These are phyloP conservation scores for Pythium rishiriense DNA, from an alignment of 352 stramenopile genomes.

Conservation along the genomic window DNA sequence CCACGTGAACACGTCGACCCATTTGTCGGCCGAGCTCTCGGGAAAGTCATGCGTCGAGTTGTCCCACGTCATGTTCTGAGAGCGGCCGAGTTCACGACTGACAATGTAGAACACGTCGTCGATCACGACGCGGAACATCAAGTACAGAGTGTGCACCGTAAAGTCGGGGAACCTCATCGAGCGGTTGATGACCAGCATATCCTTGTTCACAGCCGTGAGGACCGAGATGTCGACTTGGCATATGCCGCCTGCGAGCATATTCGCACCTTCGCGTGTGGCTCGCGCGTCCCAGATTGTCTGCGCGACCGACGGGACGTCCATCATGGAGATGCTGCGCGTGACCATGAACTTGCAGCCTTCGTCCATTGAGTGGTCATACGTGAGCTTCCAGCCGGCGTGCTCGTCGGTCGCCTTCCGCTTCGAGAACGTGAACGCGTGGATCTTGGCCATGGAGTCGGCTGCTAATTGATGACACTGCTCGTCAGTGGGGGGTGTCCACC, in stretches of 20 bases:
- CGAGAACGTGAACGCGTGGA: conserved; percentile 15
- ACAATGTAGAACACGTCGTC: conserved; percentile 14
- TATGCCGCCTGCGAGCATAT: conserved; percentile 1
- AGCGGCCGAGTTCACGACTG: conserved; percentile 17
- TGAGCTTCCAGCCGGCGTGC: conserved; percentile 19
- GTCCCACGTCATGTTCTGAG: conserved; percentile 3
- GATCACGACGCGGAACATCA: conserved; percentile 17
- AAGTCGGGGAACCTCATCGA: conserved; percentile 10
- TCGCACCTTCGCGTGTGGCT: neutral
- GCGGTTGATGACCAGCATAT: conserved; percentile 19
- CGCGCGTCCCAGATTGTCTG: conserved; percentile 17
- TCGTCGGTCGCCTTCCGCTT: conserved; percentile 7
- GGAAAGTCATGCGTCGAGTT: conserved; percentile 10
- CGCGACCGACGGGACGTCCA: conserved; percentile 6
- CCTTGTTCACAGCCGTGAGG: conserved; percentile 19
- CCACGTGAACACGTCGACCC: conserved; percentile 21
- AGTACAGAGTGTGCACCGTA: conserved; percentile 5
- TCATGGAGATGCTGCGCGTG: conserved; percentile 4
- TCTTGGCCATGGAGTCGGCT: conserved; percentile 9
- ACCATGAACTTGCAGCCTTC: conserved; percentile 18
- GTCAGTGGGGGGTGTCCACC: conserved; percentile 20
- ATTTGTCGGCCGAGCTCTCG: conserved; percentile 11
- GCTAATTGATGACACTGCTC: conserved; percentile 12
- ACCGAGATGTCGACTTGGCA: conserved; percentile 11
- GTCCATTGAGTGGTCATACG: conserved; percentile 5